Conservation (phyloP, 129 eudicot genomes). For the Solidago caesia region DNA sequence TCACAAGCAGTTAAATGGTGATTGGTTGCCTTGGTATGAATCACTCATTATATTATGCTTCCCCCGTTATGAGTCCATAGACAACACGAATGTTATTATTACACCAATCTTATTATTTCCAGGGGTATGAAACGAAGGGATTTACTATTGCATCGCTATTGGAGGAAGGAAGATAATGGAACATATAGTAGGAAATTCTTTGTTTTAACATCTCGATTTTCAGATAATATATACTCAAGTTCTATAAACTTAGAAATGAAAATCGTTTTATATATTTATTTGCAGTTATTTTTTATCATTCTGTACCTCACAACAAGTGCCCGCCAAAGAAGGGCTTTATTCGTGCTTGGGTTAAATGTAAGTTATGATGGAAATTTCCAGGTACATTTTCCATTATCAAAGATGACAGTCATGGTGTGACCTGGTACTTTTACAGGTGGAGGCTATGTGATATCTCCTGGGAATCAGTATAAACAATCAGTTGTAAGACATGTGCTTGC, state of each 20-base stretch:
- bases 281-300: slow-evolving; percentile 76
- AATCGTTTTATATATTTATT: background rate
- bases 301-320: slow-evolving; percentile 54
- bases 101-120: slow-evolving; percentile 5
- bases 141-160: slow-evolving; percentile 59
- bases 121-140: slow-evolving; percentile 75
- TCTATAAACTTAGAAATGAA: slow-evolving; percentile 10
- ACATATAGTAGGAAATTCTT: slow-evolving; percentile 51
- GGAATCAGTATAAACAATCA: slow-evolving; percentile 54
- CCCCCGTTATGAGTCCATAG: slow-evolving; percentile 6
- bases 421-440: slow-evolving; percentile 51
- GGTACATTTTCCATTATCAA: background rate
- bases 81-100: slow-evolving; percentile 5
- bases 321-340: slow-evolving; percentile 54
- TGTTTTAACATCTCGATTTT: background rate
- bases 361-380: slow-evolving; percentile 27
- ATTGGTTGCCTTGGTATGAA: slow-evolving; percentile 74
- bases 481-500: slow-evolving; percentile 74
- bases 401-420: slow-evolving; percentile 5
- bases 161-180: slow-evolving; percentile 79
- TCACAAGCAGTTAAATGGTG: slow-evolving; percentile 49
- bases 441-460: slow-evolving; percentile 65
- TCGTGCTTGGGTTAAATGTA: slow-evolving; percentile 75
- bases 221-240: background rate
- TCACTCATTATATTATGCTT: background rate